Evolutionary conservation across 805 yeast genomes (phyloP), one percentile per base, ranked within the genome.

Genomic region (Barnettozyma botsteinii): DNA sequence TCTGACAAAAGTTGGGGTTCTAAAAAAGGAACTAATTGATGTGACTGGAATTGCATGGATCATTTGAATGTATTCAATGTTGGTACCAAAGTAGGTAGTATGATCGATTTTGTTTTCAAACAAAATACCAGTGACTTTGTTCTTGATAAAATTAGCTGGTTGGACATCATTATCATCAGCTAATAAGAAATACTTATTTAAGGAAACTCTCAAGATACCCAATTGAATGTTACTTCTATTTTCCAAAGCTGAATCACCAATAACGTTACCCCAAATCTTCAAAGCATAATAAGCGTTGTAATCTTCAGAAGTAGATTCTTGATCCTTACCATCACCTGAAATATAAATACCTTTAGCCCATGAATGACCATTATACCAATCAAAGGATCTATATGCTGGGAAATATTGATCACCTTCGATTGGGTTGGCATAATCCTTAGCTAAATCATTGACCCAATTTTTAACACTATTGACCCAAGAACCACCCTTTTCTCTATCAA

Each of bases 21-120:
- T 65, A 14, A 81, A 67, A 50, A 70, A 79, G 0, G 83, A 74
- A 5, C 86, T 78, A 8, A 78, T 64, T 3, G 87, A 79, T 1
- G 86, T 79, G 13, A 81, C 69, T 15, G 91, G 93, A 25, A 83
- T 64, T 70, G 84, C 83, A 56, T 83, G 89, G 35, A 82, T 83
- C 60, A 86, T 85, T 51, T 83, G 89, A 35, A 83, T 78, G 66
- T 78, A 83, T 52, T 83, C 84, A 6, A 75, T 57, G n/a, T 81
- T 77, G 41, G 76, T 70, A 14, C 89, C 89, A 55, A 83, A 83
- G 57, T 79, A 83, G 0, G 91, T 83, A 0, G 88, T 75, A 55
- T 75, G 83, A 50, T 80, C 88, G 33, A 79, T 56, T 52, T 82
- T 82, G 58, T 82, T 81, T 50, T 83, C 89, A 60, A 81, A 83